Base-by-base conservation (phyloP, 2,329 filamentous ascomycete species). In the Fonsecaea pedrosoi region DNA sequence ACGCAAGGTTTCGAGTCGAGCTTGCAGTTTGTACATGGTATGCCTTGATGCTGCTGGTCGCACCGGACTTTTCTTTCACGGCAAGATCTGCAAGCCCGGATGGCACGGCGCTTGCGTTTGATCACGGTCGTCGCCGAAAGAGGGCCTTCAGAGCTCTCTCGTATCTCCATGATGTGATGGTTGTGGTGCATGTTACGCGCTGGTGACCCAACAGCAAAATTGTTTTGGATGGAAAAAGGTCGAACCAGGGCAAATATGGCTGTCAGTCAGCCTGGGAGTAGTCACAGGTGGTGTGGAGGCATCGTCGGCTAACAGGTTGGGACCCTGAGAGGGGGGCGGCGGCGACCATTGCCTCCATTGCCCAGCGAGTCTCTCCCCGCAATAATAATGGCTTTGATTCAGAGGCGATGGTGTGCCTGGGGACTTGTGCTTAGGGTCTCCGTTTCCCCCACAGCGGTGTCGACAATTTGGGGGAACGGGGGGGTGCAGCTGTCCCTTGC, bases 61-160 rank as follows among this genome's bases (percentile, higher is more conserved):
- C 40, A 42, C 40, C 40, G 40, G 40, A 42, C 40, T 42, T 42
- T 42, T 42, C 40, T 42, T 42, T 42, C 40, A 42, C 40, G 40
- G 40, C 40, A 42, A 42, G 40, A 42, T 42, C 18, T 42, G 10
- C 40, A 42, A 5, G 40, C 40, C 15, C 40, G 40, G 40, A 42
- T 42, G 1, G 40, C 40, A n/a, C 40, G 13, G 40, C 40, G 40
- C 40, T 42, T 42, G 18, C 40, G 40, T 42, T 42, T 42, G 15
- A 42, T 42, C 40, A 42, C 40, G 40, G 40, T 42, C 40, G 40
- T n/a, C 3, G 40, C 40, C 40, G 40, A 42, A 42, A n/a, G 15
- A 42, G 15, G 15, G 13, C 40, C 40, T 42, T 42, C 40, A 42
- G 40, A 18, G 40, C 13, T n/a, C 15, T 42, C 40, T 42, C 40